Percentiles rank a stretch among this genome's conserved stretches.
These are phyloP conservation scores for Phoenix dactylifera DNA, from an alignment of 176 grass and related monocot species.

Conservation along the genomic window DNA sequence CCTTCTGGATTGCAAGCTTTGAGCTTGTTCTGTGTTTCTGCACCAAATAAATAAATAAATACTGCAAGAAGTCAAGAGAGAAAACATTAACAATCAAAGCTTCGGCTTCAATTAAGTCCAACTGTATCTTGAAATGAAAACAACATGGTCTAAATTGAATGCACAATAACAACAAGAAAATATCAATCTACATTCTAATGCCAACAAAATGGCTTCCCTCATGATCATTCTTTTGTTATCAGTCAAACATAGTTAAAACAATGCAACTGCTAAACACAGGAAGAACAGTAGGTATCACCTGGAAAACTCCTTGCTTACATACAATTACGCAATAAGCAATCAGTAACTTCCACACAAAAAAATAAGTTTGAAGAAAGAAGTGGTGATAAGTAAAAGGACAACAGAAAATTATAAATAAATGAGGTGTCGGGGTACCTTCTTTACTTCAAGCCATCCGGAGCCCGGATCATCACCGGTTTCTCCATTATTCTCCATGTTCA, in stretches of 20 bases:
- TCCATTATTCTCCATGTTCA: slow-evolving; percentile 49
- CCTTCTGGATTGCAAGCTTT: slow-evolving; percentile 54
- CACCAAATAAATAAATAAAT: neutral
- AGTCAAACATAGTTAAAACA: no score
- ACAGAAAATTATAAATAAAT: neutral
- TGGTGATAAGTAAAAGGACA: neutral
- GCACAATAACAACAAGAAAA: no score
- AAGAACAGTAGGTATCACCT: no score
- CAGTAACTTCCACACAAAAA: neutral
- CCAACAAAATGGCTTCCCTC: no score
- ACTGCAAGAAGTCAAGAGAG: slow-evolving; percentile 5
- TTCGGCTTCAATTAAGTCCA: neutral
- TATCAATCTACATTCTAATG: no score
- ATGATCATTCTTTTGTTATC: no score
- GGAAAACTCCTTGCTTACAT: no score
- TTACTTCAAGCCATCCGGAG: slow-evolving; percentile 94
- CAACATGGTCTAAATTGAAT: neutral
- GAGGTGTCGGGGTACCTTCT: slow-evolving; percentile 34
- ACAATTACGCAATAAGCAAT: no score
- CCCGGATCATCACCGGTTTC: slow-evolving; percentile 57
- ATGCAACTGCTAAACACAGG: no score
- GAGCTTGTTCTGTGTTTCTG: slow-evolving; percentile 70
- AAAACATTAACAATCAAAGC: slow-evolving; percentile 6
- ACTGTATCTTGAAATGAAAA: neutral
- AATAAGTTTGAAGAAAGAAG: neutral